phyloP scores from a whole-genome alignment of 345 rosid genomes.

The Eucalyptus polybractea region DNA sequence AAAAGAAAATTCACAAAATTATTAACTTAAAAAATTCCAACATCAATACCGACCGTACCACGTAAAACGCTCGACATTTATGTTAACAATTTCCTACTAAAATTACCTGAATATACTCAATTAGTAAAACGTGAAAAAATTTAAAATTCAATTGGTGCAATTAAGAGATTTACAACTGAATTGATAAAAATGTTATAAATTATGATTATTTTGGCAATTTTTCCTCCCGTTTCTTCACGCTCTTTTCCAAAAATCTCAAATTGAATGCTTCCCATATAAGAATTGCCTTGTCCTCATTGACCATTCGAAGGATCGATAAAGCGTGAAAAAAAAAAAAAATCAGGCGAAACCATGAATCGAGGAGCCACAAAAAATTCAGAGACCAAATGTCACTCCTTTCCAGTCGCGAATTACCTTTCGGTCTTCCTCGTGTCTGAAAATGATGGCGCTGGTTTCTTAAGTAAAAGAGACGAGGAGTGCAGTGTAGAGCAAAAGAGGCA shows the following conservation, averaged over 20 bases:
- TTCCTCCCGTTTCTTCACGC: rapidly evolving
- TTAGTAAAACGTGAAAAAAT: rapidly evolving
- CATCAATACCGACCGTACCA: rapidly evolving
- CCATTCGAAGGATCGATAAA: neutral
- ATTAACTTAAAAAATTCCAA: too few relatives aligned
- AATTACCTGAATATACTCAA: too few relatives aligned
- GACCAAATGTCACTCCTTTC: neutral
- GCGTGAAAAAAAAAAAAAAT: neutral
- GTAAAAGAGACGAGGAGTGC: neutral
- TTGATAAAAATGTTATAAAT: too few relatives aligned
- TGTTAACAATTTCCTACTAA: too few relatives aligned
- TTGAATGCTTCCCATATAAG: neutral
- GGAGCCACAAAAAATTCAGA: neutral
- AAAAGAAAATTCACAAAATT: too few relatives aligned
- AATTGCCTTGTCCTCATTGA: neutral
- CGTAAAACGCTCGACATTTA: rapidly evolving
- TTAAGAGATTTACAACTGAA: too few relatives aligned
- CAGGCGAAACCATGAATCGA: neutral
- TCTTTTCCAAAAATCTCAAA: neutral
- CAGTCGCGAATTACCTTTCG: neutral
- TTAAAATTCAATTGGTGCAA: too few relatives aligned
- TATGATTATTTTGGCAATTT: too few relatives aligned
- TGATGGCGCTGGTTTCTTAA: neutral
- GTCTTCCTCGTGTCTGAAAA: neutral
- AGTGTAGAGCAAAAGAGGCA: neutral